Evolutionary conservation across 2,329 filamentous ascomycete genomes (phyloP), one percentile per base, ranked within the genome.

Genomic region (Neonectria sp.): DNA sequence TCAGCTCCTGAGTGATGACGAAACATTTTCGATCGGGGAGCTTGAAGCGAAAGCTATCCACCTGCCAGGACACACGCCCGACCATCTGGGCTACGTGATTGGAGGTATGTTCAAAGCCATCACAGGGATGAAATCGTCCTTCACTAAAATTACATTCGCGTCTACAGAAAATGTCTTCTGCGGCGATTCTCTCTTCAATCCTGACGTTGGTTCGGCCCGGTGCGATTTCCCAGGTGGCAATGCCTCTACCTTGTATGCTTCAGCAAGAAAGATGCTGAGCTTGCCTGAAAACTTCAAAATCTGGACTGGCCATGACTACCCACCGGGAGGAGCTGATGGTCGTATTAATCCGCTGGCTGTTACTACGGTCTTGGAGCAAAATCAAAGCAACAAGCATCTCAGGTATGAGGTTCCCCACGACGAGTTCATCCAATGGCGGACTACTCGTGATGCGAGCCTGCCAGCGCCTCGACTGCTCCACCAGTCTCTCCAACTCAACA

Each of bases 21-120:
- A 90, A 69, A 60, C 59, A 0, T 89, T 91, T 68, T 17, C 67
- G 0, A 80, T 91, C 37, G 88, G 89, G 0, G 56, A 73, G 0
- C 49, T 90, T 15, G 70, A 69, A 1, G 85, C 77, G 0, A 79
- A 74, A 6, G 86, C 83, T 0, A 73, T 90, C 0, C 84, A 89
- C 71, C 83, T 91, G 0, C 87, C 88, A 0, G 88, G 88, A 0
- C 87, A 90, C 70, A 90, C 88, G 0, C 86, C 88, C 0, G 88
- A 91, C 69, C 87, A 90, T 65, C 70, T 89, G n/a, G 88, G 88
- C 1, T 91, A 91, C 69, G 74, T 78, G 31, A 84, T 90, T 55
- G 86, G 85, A 75, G 75, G 81, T 81, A 70, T 63, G 76, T 46
- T 37, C 5, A 46, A 1, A 1, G 27, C 8, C 5, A 15, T 21